Evolutionary conservation across 192 early-diverging fungal species (phyloP).

Genomic region (Radiomyces spectabilis): DNA sequence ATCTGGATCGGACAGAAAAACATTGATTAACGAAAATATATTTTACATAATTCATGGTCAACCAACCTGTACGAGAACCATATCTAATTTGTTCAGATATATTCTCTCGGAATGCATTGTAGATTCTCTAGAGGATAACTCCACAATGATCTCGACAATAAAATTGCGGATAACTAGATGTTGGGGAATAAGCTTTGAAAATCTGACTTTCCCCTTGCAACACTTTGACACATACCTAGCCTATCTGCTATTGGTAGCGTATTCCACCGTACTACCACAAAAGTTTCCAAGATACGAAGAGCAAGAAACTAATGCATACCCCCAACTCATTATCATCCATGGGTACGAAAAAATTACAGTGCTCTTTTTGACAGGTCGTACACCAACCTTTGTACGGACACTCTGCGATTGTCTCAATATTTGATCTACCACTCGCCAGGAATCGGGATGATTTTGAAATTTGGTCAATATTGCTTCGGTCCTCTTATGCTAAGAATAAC

Average conservation of each 20-base stretch:
- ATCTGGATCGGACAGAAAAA: not conserved
- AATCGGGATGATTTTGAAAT: conserved; percentile 13
- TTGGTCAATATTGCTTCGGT: conserved; percentile 7
- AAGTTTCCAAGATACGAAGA: conserved; percentile 13
- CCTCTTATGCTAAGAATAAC: conserved; percentile 1
- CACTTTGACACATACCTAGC: not conserved
- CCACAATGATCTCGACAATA: conserved; percentile 11
- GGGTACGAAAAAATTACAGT: too few species aligned
- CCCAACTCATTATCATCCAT: too few species aligned
- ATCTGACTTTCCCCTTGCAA: not conserved
- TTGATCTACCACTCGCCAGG: conserved; percentile 12
- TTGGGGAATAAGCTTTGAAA: not conserved
- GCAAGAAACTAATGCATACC: conserved; percentile 21
- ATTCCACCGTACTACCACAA: conserved; percentile 17
- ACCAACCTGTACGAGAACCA: conserved; percentile 10
- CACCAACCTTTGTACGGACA: conserved; percentile 12
- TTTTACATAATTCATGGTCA: not conserved
- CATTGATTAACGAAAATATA: too few species aligned
- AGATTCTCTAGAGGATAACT: not conserved
- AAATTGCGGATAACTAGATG: conserved; percentile 13
- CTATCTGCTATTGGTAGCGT: conserved; percentile 11
- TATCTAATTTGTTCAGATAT: conserved; percentile 9
- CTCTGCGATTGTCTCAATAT: conserved; percentile 9
- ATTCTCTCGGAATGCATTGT: not conserved
- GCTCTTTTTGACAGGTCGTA: too few species aligned